phyloP scores from a whole-genome alignment of 2,329 filamentous ascomycete species.

The Furcasterigmium furcatum region DNA sequence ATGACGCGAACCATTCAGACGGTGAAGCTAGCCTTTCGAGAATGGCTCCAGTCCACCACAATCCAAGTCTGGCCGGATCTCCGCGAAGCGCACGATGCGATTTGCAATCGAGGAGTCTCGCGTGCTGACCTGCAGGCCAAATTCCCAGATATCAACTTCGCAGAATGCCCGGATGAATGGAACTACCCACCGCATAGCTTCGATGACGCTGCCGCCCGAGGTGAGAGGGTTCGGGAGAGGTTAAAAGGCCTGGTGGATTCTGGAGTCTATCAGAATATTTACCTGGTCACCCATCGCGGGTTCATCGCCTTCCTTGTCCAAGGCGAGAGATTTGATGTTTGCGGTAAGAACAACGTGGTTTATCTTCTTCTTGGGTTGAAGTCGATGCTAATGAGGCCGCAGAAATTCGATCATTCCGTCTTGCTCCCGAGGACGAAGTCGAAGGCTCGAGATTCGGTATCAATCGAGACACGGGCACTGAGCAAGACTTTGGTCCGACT shows the following conservation, averaged over 20 bases:
- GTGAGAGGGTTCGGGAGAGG: not conserved
- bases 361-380: not conserved
- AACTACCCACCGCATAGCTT: not conserved
- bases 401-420: not conserved
- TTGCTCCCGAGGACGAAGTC: not conserved
- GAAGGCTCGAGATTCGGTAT: not conserved
- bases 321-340: slow-evolving; percentile 3
- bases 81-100: slow-evolving; percentile 3
- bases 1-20: slow-evolving; percentile 5
- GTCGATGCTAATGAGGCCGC: not conserved
- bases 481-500: not conserved
- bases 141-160: not conserved
- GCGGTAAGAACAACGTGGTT: not conserved
- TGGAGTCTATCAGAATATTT: slow-evolving; percentile 1
- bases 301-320: slow-evolving; percentile 4
- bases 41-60: not conserved
- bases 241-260: not conserved
- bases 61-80: slow-evolving; percentile 3
- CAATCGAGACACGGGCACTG: not conserved
- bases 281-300: slow-evolving; percentile 1
- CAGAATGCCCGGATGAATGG: slow-evolving; percentile 1
- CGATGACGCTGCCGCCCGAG: not conserved
- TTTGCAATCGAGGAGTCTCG: slow-evolving; percentile 1
- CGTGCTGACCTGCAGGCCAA: not conserved
- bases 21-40: not conserved